Conservation (phyloP, 2,329 filamentous ascomycete genomes). For the Fusarium nygamai region DNA sequence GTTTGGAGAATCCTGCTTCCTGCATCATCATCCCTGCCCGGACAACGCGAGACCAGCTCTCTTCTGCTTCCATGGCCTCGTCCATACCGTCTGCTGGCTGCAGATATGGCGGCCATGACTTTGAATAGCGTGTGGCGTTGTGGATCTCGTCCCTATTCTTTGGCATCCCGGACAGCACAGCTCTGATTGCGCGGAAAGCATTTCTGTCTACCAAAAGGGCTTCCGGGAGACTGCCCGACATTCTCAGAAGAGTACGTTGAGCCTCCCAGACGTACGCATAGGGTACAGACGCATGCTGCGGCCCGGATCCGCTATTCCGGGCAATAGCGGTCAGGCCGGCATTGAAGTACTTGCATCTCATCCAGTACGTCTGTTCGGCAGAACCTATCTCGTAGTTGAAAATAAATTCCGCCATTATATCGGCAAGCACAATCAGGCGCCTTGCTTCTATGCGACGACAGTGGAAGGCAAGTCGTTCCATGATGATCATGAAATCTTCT, state of each 20-base stretch:
- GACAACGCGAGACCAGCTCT: slow-evolving; percentile 64
- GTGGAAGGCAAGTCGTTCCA: slow-evolving; percentile 44
- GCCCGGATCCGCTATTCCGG: slow-evolving; percentile 37
- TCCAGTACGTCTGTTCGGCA: slow-evolving; percentile 37
- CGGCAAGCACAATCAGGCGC: slow-evolving; percentile 46
- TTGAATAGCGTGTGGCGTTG: slow-evolving; percentile 58
- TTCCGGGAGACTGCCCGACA: slow-evolving; percentile 59
- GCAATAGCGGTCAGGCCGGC: slow-evolving; percentile 41
- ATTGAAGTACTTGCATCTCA: slow-evolving; percentile 49
- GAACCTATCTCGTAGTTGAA: slow-evolving; percentile 24
- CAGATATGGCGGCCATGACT: slow-evolving; percentile 70
- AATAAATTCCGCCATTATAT: slow-evolving; percentile 43
- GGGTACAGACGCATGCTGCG: slow-evolving; percentile 39
- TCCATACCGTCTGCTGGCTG: slow-evolving; percentile 68
- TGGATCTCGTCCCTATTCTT: slow-evolving; percentile 63
- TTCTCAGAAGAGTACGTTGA: slow-evolving; percentile 62
- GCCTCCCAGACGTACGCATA: slow-evolving; percentile 62
- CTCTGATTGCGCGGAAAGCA: slow-evolving; percentile 65
- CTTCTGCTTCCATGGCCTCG: slow-evolving; percentile 60
- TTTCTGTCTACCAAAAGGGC: slow-evolving; percentile 61
- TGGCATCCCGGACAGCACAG: slow-evolving; percentile 62
- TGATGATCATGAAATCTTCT: slow-evolving; percentile 39
- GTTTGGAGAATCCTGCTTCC: slow-evolving; percentile 64
- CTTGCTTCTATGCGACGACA: slow-evolving; percentile 48
- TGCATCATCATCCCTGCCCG: slow-evolving; percentile 64